These are phyloP conservation scores for Suhomyces sp. DNA, from an alignment of 805 yeast genomes.

Conservation along the genomic window DNA sequence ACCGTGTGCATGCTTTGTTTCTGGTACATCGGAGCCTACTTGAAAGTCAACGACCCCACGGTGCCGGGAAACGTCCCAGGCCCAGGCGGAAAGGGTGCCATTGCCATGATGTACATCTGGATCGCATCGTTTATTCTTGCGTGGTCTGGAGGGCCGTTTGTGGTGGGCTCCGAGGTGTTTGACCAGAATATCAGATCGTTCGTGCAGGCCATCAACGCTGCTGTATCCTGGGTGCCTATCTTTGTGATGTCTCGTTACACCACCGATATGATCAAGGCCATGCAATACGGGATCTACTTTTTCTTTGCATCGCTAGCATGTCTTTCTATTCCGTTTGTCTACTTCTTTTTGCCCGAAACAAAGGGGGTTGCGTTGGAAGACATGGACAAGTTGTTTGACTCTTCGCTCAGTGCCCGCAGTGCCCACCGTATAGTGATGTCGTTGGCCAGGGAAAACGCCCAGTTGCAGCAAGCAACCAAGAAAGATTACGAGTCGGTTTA, in stretches of 20 bases:
- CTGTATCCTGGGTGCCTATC: conserved; percentile 39
- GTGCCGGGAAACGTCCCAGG: conserved; percentile 30
- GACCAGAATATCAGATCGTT: conserved; percentile 40
- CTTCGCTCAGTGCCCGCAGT: conserved; percentile 17
- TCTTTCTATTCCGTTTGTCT: conserved; percentile 36
- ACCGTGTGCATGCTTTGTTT: conserved; percentile 32
- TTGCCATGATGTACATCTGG: conserved; percentile 42
- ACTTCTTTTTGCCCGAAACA: conserved; percentile 36
- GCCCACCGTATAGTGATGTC: conserved; percentile 21
- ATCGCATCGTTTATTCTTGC: conserved; percentile 39
- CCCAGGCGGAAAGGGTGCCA: conserved; percentile 39
- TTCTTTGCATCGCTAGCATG: conserved; percentile 35
- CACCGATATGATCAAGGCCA: conserved; percentile 30
- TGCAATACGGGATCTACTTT: conserved; percentile 37
- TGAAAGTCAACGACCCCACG: conserved; percentile 34
- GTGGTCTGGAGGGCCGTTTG: conserved; percentile 42
- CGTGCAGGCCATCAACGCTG: conserved; percentile 40
- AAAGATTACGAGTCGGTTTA: too few species aligned
- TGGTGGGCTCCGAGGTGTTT: conserved; percentile 38
- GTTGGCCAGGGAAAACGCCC: conserved; percentile 14
- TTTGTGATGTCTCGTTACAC: conserved; percentile 37
- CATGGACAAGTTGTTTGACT: conserved; percentile 27
- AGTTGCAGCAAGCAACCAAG: conserved; percentile 10
- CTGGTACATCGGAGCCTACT: conserved; percentile 39
- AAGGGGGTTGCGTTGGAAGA: conserved; percentile 34